These are phyloP conservation scores for Lichtheimia corymbifera DNA, from an alignment of 371 early-diverging fungal genomes.

Conservation along the genomic window DNA sequence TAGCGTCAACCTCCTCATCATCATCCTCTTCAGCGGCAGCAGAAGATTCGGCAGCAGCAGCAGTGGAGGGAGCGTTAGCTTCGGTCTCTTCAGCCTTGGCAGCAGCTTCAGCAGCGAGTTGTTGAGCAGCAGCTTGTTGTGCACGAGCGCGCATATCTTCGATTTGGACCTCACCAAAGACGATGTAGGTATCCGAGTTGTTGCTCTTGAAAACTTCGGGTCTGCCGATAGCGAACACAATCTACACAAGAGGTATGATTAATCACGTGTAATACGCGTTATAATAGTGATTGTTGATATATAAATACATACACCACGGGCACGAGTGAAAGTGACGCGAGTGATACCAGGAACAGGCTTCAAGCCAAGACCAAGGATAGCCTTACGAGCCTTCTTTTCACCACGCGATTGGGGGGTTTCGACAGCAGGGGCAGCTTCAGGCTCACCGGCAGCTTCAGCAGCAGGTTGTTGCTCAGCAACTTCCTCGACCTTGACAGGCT, in stretches of 20 bases:
- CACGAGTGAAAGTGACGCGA: slow-evolving; percentile 90
- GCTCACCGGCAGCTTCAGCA: slow-evolving; percentile 19
- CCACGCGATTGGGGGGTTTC: slow-evolving; percentile 69
- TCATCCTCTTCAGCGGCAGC: slow-evolving; percentile 62
- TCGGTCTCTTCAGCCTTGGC: slow-evolving; percentile 48
- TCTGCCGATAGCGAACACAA: slow-evolving; percentile 83
- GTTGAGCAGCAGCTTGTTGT: slow-evolving; percentile 65
- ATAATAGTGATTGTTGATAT: too few species aligned
- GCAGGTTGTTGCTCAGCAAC: slow-evolving; percentile 17
- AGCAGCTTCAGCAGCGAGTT: slow-evolving; percentile 59
- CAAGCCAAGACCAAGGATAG: slow-evolving; percentile 89
- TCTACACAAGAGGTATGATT: slow-evolving; percentile 26
- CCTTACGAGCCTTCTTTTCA: slow-evolving; percentile 97
- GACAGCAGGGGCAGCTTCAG: slow-evolving; percentile 32
- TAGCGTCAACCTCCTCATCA: slow-evolving; percentile 62
- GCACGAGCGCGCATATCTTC: slow-evolving; percentile 85
- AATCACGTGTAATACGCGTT: too few species aligned
- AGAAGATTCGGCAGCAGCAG: slow-evolving; percentile 33
- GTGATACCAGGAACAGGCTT: slow-evolving; percentile 84
- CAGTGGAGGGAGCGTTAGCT: slow-evolving; percentile 27
- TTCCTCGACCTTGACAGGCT: slow-evolving; percentile 25
- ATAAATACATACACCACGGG: slow-evolving; percentile 63
- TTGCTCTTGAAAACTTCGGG: slow-evolving; percentile 94
- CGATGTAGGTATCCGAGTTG: slow-evolving; percentile 91
- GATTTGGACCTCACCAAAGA: slow-evolving; percentile 93